Percentiles rank a stretch among this genome's conserved stretches.
These are phyloP conservation scores for Saturnispora bothae DNA, from an alignment of 805 yeast genomes.

Conservation along the genomic window DNA sequence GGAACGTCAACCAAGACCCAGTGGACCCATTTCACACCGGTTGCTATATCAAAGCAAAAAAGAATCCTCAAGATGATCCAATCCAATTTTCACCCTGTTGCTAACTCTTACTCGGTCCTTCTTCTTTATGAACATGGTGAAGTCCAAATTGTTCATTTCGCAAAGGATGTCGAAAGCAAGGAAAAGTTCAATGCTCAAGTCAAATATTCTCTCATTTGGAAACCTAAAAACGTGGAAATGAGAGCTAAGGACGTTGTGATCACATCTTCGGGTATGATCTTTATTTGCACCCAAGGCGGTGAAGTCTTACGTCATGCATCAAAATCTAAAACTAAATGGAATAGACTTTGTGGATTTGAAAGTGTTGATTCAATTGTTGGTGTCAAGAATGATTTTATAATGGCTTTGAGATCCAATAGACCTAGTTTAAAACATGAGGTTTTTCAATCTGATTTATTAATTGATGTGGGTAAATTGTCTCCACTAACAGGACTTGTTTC, in stretches of 20 bases:
- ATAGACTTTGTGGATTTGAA: conserved; percentile 21
- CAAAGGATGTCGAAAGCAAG: conserved; percentile 21
- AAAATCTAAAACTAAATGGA: conserved; percentile 17
- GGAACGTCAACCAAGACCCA: background rate
- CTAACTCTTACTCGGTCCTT: conserved; percentile 31
- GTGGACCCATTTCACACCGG: conserved; percentile 47
- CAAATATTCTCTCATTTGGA: conserved; percentile 48
- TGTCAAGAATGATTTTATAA: conserved; percentile 56
- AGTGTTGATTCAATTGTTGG: conserved; percentile 41
- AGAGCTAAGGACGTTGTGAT: conserved; percentile 58
- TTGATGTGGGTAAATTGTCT: conserved; percentile 47
- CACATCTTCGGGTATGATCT: conserved; percentile 23
- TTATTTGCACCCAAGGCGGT: conserved; percentile 62
- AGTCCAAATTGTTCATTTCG: conserved; percentile 30
- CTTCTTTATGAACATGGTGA: conserved; percentile 53
- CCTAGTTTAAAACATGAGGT: conserved; percentile 48
- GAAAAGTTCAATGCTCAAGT: conserved; percentile 31
- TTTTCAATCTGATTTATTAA: conserved; percentile 33
- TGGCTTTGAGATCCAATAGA: too few species aligned
- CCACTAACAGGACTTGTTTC: conserved; percentile 28
- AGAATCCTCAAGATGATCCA: conserved; percentile 26
- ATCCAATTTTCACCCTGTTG: conserved; percentile 15
- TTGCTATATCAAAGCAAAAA: conserved; percentile 33
- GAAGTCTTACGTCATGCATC: conserved; percentile 42
- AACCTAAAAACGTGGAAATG: conserved; percentile 46